Conservation (phyloP, 1,284 basidiomycete species). For the Neolentinus lepideus region DNA sequence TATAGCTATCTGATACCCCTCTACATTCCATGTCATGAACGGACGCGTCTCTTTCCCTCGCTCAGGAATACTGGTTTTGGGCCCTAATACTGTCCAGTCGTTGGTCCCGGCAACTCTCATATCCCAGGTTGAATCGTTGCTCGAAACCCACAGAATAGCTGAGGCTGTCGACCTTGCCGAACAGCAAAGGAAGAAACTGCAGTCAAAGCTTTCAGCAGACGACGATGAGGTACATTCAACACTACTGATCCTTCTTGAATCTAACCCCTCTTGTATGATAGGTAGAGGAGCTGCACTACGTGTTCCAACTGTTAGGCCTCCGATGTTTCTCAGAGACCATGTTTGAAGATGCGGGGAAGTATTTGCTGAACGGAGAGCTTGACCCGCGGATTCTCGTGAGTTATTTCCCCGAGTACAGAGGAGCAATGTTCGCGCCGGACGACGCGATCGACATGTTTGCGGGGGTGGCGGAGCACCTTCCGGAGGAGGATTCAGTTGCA, state of each 20-base stretch:
- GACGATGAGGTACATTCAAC: conserved; percentile 38
- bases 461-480: conserved; percentile 64
- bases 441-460: conserved; percentile 52
- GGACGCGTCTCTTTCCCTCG: conserved; percentile 38
- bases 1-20: too few relatives aligned
- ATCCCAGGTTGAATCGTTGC: conserved; percentile 64
- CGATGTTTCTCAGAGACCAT: conserved; percentile 63
- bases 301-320: conserved; percentile 74
- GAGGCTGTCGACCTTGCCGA: conserved; percentile 62
- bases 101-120: conserved; percentile 68
- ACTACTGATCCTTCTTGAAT: background rate
- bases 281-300: conserved; percentile 64
- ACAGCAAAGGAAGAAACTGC: conserved; percentile 48
- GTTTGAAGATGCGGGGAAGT: conserved; percentile 72
- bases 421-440: conserved; percentile 41
- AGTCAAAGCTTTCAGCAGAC: conserved; percentile 39
- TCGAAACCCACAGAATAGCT: conserved; percentile 56
- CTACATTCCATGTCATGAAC: background rate
- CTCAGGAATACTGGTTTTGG: conserved; percentile 58
- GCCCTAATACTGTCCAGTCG: conserved; percentile 54
- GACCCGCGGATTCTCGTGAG: conserved; percentile 74
- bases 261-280: conserved; percentile 16
- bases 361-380: conserved; percentile 62
- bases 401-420: conserved; percentile 68
- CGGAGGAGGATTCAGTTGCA: conserved; percentile 53